phyloP scores from a whole-genome alignment of 352 stramenopile species.

The Phytopythium cucurbitacearum region DNA sequence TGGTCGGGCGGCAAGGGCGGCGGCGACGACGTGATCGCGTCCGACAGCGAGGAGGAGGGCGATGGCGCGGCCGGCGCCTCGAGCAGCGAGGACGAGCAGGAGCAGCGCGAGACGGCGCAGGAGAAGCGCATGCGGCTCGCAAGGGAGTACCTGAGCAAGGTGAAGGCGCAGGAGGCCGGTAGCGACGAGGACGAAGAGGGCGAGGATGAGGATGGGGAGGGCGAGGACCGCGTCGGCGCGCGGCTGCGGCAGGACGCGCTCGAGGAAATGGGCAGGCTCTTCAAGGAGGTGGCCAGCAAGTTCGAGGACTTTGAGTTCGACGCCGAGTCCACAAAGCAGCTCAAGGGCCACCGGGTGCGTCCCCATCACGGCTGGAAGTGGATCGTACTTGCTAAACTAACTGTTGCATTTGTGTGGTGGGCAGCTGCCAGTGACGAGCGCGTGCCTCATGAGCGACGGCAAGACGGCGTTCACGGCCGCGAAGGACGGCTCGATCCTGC shows the following conservation, averaged over 20 bases:
- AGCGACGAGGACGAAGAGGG: conserved; percentile 34
- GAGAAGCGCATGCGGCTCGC: conserved; percentile 87
- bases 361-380: conserved; percentile 1
- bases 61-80: conserved; percentile 23
- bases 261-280: conserved; percentile 84
- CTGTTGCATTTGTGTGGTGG: conserved; percentile 8
- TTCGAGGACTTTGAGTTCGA: conserved; percentile 86
- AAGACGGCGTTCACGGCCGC: conserved; percentile 86
- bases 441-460: conserved; percentile 88
- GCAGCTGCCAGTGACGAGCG: conserved; percentile 80
- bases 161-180: conserved; percentile 62
- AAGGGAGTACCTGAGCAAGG: conserved; percentile 86
- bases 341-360: conserved; percentile 54
- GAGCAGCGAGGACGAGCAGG: conserved; percentile 50
- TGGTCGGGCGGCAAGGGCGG: conserved; percentile 47
- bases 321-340: conserved; percentile 66
- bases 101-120: conserved; percentile 78
- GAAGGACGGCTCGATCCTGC: conserved; percentile 92
- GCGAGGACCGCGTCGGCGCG: conserved; percentile 71
- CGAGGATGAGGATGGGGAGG: conserved; percentile 35
- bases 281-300: conserved; percentile 76
- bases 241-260: conserved; percentile 82
- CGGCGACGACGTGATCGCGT: conserved; percentile 56
- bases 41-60: conserved; percentile 51
- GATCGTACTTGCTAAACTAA: conserved; percentile 12